Conservation (phyloP, 768 basidiomycete species). For the Hericium coralloides region DNA sequence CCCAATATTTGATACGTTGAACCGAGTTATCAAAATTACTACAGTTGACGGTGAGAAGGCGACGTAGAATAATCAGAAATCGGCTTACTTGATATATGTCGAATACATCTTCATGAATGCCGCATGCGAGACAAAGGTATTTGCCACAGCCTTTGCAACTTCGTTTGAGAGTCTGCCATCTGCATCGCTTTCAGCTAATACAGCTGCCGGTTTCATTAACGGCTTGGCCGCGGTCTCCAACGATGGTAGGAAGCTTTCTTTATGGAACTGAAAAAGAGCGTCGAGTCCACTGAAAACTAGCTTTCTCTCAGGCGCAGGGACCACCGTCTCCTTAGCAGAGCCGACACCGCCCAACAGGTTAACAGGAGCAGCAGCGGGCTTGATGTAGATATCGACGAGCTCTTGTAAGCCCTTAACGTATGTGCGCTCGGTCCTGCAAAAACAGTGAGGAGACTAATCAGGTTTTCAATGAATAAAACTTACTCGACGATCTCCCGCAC, state of each 20-base stretch:
- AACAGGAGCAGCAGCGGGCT: slow-evolving; percentile 65
- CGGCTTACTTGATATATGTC: slow-evolving; percentile 87
- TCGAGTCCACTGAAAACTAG: slow-evolving; percentile 91
- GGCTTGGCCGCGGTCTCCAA: slow-evolving; percentile 72
- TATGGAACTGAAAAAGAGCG: slow-evolving; percentile 85
- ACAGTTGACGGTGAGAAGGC: slow-evolving; percentile 8
- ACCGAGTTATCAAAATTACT: slow-evolving; percentile 95
- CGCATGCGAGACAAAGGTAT: slow-evolving; percentile 87
- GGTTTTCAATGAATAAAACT: slow-evolving; percentile 22
- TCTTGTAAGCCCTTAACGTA: slow-evolving; percentile 94
- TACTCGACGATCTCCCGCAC: slow-evolving; percentile 89
- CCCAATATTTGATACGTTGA: slow-evolving; percentile 83
- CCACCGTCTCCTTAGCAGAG: slow-evolving; percentile 71
- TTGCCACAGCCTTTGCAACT: slow-evolving; percentile 75
- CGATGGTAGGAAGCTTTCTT: slow-evolving; percentile 86
- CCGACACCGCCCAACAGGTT: slow-evolving; percentile 63
- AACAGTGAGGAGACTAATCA: slow-evolving; percentile 10
- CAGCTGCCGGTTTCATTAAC: slow-evolving; percentile 42
- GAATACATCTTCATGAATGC: slow-evolving; percentile 99
- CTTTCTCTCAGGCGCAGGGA: slow-evolving; percentile 80
- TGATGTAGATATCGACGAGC: slow-evolving; percentile 91
- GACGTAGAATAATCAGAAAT: not conserved
- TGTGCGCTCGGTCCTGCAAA: slow-evolving; percentile 80
- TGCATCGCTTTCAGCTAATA: slow-evolving; percentile 44
- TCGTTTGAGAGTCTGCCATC: slow-evolving; percentile 66